These are phyloP conservation scores for Picochlorum costavermella DNA, from an alignment of 139 green algal species.

Conservation along the genomic window DNA sequence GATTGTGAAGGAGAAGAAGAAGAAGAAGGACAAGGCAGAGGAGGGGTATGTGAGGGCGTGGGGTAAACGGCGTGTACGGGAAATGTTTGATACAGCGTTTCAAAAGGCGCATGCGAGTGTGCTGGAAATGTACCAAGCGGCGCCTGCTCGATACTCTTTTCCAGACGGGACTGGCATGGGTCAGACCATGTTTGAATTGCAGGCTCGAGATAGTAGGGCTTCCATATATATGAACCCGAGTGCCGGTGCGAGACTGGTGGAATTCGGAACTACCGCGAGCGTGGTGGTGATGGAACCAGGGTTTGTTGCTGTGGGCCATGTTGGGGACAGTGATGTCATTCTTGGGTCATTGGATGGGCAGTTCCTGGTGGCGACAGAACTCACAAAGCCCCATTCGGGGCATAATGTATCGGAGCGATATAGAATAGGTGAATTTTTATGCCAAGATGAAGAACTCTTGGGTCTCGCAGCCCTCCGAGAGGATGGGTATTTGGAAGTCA, in stretches of 20 bases:
- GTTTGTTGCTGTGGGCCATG: slow-evolving; percentile 34
- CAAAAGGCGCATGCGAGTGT: neutral
- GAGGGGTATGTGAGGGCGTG: neutral
- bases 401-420: slow-evolving; percentile 2
- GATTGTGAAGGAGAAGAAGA: neutral
- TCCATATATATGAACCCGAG: slow-evolving; percentile 2
- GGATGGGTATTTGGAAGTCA: slow-evolving; percentile 47
- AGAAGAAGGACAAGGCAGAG: neutral
- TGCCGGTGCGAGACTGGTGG: slow-evolving; percentile 22
- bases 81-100: slow-evolving; percentile 3
- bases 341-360: slow-evolving; percentile 28
- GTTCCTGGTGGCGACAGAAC: slow-evolving; percentile 1
- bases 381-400: slow-evolving; percentile 13
- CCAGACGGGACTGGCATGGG: neutral
- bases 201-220: neutral
- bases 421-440: slow-evolving; percentile 9
- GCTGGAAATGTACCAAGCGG: neutral
- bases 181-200: neutral
- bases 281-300: slow-evolving; percentile 42
- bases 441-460: neutral
- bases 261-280: slow-evolving; percentile 59
- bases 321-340: slow-evolving; percentile 52
- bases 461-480: neutral
- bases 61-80: neutral
- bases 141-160: neutral